Evolutionary conservation across 1,284 basidiomycete genomes (phyloP).

Genomic region (Sanghuangporus weigelae): DNA sequence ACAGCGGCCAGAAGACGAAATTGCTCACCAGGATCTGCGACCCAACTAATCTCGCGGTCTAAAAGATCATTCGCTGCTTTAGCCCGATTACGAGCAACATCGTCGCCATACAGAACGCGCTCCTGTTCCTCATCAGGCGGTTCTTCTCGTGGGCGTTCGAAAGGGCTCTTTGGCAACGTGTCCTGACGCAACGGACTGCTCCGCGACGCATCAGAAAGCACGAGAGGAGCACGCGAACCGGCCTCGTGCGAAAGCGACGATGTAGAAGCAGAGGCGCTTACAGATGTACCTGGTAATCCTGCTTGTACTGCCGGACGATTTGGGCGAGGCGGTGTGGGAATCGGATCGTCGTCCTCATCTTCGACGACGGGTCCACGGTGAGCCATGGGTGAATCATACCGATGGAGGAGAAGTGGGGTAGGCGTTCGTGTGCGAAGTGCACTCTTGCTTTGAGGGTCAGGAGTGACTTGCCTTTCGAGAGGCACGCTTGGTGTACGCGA

Average conservation of each 20-base stretch:
- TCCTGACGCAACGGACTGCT: conserved; percentile 46
- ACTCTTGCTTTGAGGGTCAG: not conserved
- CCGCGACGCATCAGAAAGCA: conserved; percentile 38
- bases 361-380: conserved; percentile 67
- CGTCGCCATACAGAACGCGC: conserved; percentile 39
- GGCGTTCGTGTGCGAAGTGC: conserved; percentile 1
- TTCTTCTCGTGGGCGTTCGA: conserved; percentile 36
- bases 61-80: conserved; percentile 3
- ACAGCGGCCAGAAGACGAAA: not conserved
- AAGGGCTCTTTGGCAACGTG: conserved; percentile 62
- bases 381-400: conserved; percentile 36
- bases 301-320: conserved; percentile 14
- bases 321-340: conserved; percentile 29
- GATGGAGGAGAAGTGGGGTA: conserved; percentile 12
- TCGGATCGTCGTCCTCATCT: conserved; percentile 53
- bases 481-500: conserved; percentile 15
- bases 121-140: conserved; percentile 52
- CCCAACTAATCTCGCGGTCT: conserved; percentile 69
- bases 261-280: not conserved
- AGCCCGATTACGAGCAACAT: not conserved
- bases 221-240: conserved; percentile 37
- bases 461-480: conserved; percentile 12
- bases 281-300: not conserved
- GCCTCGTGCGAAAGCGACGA: not conserved
- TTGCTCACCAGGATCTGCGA: conserved; percentile 59